Evolutionary conservation across 768 basidiomycete genomes (phyloP).

Genomic region (Termitomyces heimii): DNA sequence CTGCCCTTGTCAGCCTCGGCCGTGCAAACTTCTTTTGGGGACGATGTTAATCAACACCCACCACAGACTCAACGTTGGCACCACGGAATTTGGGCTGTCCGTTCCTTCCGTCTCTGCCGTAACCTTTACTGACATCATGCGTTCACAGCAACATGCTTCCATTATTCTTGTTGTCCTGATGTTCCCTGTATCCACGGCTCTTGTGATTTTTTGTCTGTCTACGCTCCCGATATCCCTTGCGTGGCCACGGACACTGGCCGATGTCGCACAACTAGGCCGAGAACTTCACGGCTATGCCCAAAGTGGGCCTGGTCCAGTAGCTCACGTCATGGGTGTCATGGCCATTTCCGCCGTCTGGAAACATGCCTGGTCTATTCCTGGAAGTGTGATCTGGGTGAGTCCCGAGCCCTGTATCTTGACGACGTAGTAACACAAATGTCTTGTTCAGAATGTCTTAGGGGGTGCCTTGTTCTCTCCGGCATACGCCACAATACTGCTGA

Average conservation of each 20-base stretch:
- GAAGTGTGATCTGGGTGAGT: slow-evolving; percentile 85
- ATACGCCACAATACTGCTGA: slow-evolving; percentile 76
- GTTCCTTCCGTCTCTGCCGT: slow-evolving; percentile 11
- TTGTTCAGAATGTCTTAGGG: slow-evolving; percentile 74
- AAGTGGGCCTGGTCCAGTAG: slow-evolving; percentile 54
- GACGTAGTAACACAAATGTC: background rate
- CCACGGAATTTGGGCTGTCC: slow-evolving; percentile 25
- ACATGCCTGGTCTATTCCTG: slow-evolving; percentile 96
- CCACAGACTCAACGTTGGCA: slow-evolving; percentile 20
- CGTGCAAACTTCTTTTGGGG: slow-evolving; percentile 35
- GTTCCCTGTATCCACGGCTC: slow-evolving; percentile 61
- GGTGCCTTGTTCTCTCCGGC: slow-evolving; percentile 83
- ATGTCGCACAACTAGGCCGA: slow-evolving; percentile 68
- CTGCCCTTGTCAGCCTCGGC: slow-evolving; percentile 49
- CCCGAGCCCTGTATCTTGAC: slow-evolving; percentile 6
- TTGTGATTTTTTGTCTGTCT: slow-evolving; percentile 67
- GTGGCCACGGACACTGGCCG: slow-evolving; percentile 72
- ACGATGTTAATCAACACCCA: slow-evolving; percentile 30
- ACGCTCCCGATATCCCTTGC: slow-evolving; percentile 72
- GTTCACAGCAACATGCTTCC: slow-evolving; percentile 10
- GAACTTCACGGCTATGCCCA: slow-evolving; percentile 78
- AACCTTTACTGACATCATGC: slow-evolving; percentile 7
- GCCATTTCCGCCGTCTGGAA: slow-evolving; percentile 88
- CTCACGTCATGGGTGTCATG: slow-evolving; percentile 80
- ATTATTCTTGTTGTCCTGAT: slow-evolving; percentile 38